A percentile compares a stretch with the other conserved stretches of the same genome.
Evolutionary conservation across 163 green algal genomes (phyloP).

Genomic region (Scenedesmus sp.): DNA sequence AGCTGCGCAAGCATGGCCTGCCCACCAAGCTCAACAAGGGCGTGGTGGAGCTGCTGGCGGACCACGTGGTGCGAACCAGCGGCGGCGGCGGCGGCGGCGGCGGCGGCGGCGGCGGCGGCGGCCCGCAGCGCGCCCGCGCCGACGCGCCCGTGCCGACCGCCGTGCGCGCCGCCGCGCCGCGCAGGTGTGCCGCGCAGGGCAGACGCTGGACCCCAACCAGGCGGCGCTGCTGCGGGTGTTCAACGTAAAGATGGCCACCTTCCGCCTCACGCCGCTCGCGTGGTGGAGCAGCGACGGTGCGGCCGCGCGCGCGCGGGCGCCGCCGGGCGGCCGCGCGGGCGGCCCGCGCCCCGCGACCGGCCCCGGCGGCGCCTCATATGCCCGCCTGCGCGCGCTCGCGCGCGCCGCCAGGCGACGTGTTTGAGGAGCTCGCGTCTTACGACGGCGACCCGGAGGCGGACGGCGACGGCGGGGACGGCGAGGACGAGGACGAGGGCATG

Average conservation of each 20-base stretch:
- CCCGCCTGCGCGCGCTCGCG: too few species aligned
- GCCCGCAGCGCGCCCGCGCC: too few species aligned
- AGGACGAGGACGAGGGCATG: conserved; percentile 22
- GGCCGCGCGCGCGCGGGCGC: neutral
- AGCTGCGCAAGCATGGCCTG: conserved; percentile 91
- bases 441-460: conserved; percentile 35
- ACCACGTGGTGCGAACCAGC: conserved; percentile 70
- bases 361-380: too few species aligned
- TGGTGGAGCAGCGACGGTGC: conserved; percentile 53
- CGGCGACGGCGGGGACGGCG: conserved; percentile 24
- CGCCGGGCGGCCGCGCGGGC: neutral
- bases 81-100: too few species aligned
- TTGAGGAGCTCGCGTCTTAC: conserved; percentile 33
- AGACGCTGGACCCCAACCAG: conserved; percentile 80
- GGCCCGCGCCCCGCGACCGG: neutral
- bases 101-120: neutral
- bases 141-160: too few species aligned
- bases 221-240: conserved; percentile 87
- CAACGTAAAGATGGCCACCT: conserved; percentile 86
- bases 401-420: conserved; percentile 49
- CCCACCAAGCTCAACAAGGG: conserved; percentile 93
- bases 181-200: conserved; percentile 73
- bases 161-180: neutral
- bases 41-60: conserved; percentile 87
- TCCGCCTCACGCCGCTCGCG: conserved; percentile 76